Conservation (phyloP, 805 yeast genomes). For the Cephaloascus fragrans region DNA sequence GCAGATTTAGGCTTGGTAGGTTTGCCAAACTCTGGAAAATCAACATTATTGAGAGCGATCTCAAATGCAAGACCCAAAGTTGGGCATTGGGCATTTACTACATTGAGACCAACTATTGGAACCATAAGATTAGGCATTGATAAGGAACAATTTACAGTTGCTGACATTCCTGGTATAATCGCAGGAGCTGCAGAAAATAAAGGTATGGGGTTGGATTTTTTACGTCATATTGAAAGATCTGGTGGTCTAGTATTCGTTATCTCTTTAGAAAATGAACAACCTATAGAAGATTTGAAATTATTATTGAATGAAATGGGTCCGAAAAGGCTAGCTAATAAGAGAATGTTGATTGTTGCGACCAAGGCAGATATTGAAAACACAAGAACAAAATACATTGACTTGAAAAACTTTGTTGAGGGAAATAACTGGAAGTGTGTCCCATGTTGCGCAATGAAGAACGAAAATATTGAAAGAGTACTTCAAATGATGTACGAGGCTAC, state of each 20-base stretch:
- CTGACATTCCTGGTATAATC: constrained; percentile 95
- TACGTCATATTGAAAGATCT: constrained; percentile 88
- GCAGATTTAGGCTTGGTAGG: constrained; percentile 96
- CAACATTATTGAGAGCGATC: constrained; percentile 77
- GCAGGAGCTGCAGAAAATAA: constrained; percentile 76
- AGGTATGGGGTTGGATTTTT: constrained; percentile 91
- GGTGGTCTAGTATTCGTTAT: constrained; percentile 84
- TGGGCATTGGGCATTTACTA: constrained; percentile 97
- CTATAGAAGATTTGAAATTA: constrained; percentile 53
- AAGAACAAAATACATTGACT: constrained; percentile 31
- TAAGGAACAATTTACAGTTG: constrained; percentile 74
- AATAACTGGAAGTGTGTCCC: constrained; percentile 69
- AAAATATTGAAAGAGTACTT: constrained; percentile 65
- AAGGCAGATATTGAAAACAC: constrained; percentile 74
- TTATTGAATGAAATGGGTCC: constrained; percentile 66
- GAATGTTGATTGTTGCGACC: constrained; percentile 76
- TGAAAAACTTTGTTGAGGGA: constrained; percentile 34
- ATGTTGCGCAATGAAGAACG: constrained; percentile 67
- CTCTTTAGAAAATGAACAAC: constrained; percentile 59
- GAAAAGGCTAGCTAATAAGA: constrained; percentile 48
- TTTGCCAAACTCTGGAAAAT: constrained; percentile 93
- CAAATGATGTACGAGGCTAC: constrained; percentile 61
- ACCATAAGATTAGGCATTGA: constrained; percentile 65
- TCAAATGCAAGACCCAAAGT: constrained; percentile 84
- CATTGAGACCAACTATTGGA: constrained; percentile 86